Base-by-base conservation (phyloP, 2,329 filamentous ascomycete species). In the Tolypocladium amazonense region DNA sequence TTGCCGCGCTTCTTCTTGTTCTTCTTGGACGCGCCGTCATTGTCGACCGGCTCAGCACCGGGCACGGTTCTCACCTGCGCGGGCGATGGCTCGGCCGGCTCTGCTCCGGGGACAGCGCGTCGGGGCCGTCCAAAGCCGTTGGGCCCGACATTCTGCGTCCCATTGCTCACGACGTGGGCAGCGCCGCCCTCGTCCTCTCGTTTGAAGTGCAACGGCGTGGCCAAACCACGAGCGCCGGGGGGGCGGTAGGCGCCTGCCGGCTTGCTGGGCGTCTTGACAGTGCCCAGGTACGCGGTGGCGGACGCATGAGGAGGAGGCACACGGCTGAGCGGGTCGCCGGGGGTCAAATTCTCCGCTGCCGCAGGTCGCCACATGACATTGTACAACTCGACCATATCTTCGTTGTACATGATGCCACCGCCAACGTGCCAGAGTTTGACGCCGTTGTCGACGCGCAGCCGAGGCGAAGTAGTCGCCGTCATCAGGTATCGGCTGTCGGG, bases 1-100 rank as follows among this genome's bases (percentile, higher is more conserved):
- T 95, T 97, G 65, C 81, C 83, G 64, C 94, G 85, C 84, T 97
- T 97, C 85, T 97, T 97, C 85, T 97, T 97, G 77, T 97, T 97
- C 83, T 97, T 97, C 67, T 71, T 73, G 90, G 79, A 15, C 89
- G 92, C 58, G 88, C 85, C 89, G 62, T 91, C 88, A 72, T 82
- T 87, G 77, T 75, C 87, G 73, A 64, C 82, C 41, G 82, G 79
- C 62, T 81, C 84, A 18, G 88, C 85, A 6, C 83, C 82, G 33
- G 87, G 85, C 54, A 89, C 80, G 63, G 82, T 83, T 55, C 87
- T 85, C 58, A 83, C 83, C 53, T 88, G 87, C 64, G 88, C 85
- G n/a, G 89, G 18, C 7, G 82, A 78, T 33, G 85, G 78, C 60
- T 87, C 84, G 1, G 81, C 81, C 37, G 87, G 79, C 70, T 97